Percentiles rank a stretch among this genome's conserved stretches.
Evolutionary conservation across 495 filamentous ascomycete species (phyloP).

Genomic region (Amniculicola lignicola): DNA sequence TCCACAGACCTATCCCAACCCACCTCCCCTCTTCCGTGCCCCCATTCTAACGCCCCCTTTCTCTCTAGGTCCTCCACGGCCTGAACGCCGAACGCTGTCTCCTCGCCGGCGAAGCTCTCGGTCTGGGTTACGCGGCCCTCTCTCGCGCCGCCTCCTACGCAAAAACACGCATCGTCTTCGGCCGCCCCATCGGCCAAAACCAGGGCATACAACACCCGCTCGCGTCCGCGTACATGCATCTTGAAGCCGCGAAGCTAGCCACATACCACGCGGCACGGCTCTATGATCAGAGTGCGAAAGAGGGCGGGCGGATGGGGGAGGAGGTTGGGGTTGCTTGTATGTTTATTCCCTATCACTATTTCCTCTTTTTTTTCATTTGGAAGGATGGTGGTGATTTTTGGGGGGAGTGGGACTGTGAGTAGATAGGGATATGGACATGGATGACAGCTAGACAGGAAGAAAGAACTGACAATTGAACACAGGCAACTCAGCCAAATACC

Average conservation of each 20-base stretch:
- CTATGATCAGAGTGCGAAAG: conserved; percentile 60
- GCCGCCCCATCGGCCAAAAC: conserved; percentile 68
- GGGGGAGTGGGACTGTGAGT: too few relatives aligned
- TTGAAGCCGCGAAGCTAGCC: conserved; percentile 74
- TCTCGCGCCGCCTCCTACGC: conserved; percentile 64
- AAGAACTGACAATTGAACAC: too few relatives aligned
- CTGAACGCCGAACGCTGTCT: conserved; percentile 83
- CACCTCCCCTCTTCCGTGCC: neutral
- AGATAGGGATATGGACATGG: too few relatives aligned
- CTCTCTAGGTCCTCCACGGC: conserved; percentile 60
- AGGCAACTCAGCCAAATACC: conserved; percentile 74
- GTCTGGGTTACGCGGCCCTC: conserved; percentile 71
- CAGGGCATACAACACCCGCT: conserved; percentile 74
- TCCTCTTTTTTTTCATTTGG: too few relatives aligned
- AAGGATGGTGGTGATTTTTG: too few relatives aligned
- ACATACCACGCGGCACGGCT: conserved; percentile 75
- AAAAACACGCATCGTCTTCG: conserved; percentile 65
- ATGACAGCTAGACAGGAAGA: too few relatives aligned
- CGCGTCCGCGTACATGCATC: conserved; percentile 69
- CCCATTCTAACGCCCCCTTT: neutral
- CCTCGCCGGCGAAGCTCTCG: conserved; percentile 72
- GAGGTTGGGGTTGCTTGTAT: conserved; percentile 68
- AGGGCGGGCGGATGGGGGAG: conserved; percentile 53
- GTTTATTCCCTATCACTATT: too few relatives aligned
- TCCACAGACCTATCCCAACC: neutral